These are phyloP conservation scores for Sporobolomyces pararoseus DNA, from an alignment of 768 basidiomycete species.

Conservation along the genomic window DNA sequence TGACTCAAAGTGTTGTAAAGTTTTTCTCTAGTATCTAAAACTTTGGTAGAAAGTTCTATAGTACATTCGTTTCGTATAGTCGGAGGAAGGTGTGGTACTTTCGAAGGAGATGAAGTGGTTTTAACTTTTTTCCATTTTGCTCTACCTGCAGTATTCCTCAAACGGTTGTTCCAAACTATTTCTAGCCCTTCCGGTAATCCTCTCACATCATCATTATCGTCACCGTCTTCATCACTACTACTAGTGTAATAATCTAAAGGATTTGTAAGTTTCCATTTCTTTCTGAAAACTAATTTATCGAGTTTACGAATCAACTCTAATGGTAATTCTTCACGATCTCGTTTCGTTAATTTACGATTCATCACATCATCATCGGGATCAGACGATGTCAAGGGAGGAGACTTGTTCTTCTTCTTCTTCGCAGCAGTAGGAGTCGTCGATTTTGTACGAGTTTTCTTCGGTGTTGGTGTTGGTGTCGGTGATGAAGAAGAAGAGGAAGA, in stretches of 20 bases:
- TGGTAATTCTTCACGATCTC: constrained; percentile 24
- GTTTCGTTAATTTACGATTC: too few relatives aligned
- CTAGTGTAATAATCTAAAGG: too few relatives aligned
- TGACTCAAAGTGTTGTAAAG: constrained; percentile 52
- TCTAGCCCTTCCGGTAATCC: constrained; percentile 44
- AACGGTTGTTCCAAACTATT: constrained; percentile 49
- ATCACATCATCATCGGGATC: too few relatives aligned
- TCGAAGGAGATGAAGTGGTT: background rate
- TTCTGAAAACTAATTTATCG: constrained; percentile 36
- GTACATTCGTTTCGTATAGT: constrained; percentile 22
- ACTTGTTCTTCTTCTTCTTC: too few relatives aligned
- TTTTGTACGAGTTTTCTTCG: too few relatives aligned
- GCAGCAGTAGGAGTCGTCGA: too few relatives aligned
- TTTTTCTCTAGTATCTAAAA: constrained; percentile 51
- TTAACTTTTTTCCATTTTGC: constrained; percentile 46
- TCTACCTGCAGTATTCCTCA: constrained; percentile 52
- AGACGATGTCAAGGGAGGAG: too few relatives aligned
- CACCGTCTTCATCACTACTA: background rate
- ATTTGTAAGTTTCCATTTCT: constrained; percentile 6
- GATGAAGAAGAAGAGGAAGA: background rate
- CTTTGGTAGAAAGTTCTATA: constrained; percentile 52
- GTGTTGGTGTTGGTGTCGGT: too few relatives aligned
- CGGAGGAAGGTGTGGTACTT: constrained; percentile 9
- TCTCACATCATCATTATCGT: background rate
- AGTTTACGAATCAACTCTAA: constrained; percentile 27